Evolutionary conservation across 305 asterid species (phyloP).

Genomic region (Solanum hybrid): DNA sequence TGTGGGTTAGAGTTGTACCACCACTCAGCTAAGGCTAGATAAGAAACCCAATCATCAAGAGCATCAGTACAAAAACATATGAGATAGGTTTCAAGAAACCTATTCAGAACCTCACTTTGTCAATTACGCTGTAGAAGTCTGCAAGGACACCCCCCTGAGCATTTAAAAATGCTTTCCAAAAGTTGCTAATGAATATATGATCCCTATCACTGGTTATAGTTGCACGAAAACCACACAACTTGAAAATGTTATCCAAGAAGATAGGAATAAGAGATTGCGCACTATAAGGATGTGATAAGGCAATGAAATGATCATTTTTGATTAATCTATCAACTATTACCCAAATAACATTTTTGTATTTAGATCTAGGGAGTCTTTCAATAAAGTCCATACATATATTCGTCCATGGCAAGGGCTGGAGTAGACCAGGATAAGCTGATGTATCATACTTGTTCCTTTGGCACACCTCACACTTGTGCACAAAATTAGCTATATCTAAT

Average conservation of each 20-base stretch:
- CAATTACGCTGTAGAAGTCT: neutral
- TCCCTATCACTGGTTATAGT: neutral
- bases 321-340: neutral
- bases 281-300: neutral
- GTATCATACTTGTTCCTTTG: neutral
- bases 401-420: neutral
- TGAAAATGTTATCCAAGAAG: neutral
- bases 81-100: neutral
- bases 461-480: neutral
- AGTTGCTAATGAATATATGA: neutral
- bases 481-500: neutral
- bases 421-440: neutral
- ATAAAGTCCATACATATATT: neutral
- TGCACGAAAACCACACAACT: neutral
- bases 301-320: neutral
- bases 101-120: neutral
- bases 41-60: neutral
- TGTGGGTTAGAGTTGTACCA: neutral
- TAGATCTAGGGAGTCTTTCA: neutral
- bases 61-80: neutral
- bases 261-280: neutral
- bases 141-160: neutral
- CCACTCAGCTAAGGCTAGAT: neutral
- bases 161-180: neutral
- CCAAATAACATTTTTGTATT: neutral